Evolutionary conservation across 1,284 basidiomycete genomes (phyloP), one percentile per base, ranked within the genome.

Genomic region (Anthracocystis walkeri): DNA sequence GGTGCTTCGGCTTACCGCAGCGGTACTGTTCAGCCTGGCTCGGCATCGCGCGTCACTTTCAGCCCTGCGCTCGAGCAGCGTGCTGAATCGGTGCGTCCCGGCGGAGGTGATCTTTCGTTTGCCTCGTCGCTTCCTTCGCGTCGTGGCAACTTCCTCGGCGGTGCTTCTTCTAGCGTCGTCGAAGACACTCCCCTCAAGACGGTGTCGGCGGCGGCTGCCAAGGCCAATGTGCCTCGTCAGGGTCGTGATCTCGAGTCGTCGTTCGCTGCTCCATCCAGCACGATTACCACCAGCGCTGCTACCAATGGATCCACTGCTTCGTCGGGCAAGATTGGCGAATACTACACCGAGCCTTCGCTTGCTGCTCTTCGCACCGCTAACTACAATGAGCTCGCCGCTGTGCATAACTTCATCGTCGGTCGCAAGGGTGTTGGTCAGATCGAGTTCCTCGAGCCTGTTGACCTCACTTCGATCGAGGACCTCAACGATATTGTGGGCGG

Each of bases 341-440:
- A 85, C 74, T 82, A 75, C 62, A 78, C 71, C 18, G 71, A 75
- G 57, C 83, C 83, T 14, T 57, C 77, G 29, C 70, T 84, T 2
- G 35, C 69, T 27, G 78, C 64, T 33, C 70, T 85, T 21, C 77
- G 81, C 45, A 71, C 73, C 40, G 72, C 75, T 67, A 70, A 72
- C 29, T 76, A 71, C 65, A 68, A 76, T 35, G 90, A 93, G 78
- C 88, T 99, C 20, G 91, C 91, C 80, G 86, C 90, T 53, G 85
- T 90, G 1, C 80, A 85, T 49, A 90, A 91, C 81, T 91, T 99
- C 77, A 88, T 92, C 27, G 94, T 97, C 44, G 94, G 95, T 10
- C 91, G 97, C 35, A 90, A 92, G 63, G 95, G 95, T 48, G 97
- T 91, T 79, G 96, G 97, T 51, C 89, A 94, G 85, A 92, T 99